Conservation (phyloP, 2,329 filamentous ascomycete genomes). For the Curvularia sp. region DNA sequence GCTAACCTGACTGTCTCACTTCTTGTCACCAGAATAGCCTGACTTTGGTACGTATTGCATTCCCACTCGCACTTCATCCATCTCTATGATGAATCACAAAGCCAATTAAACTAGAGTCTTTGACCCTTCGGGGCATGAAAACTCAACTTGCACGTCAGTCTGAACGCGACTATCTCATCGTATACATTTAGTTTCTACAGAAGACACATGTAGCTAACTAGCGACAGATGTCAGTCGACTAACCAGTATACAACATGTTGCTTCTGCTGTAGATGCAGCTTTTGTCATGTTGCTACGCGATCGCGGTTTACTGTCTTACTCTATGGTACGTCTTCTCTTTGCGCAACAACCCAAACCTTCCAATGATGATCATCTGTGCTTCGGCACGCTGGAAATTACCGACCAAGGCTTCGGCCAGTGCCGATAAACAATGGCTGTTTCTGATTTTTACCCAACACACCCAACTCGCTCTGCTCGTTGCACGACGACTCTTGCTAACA, state of each 20-base stretch:
- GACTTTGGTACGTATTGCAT: constrained; percentile 24
- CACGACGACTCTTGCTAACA: constrained; percentile 24
- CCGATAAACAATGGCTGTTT: constrained; percentile 53
- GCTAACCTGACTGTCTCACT: constrained; percentile 6
- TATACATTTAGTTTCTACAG: constrained; percentile 1
- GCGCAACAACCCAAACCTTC: constrained; percentile 10
- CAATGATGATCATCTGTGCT: constrained; percentile 52
- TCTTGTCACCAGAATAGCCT: constrained; percentile 5
- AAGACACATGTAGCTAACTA: constrained; percentile 24
- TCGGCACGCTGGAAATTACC: constrained; percentile 56
- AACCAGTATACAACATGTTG: background rate
- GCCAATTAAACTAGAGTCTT: constrained; percentile 57
- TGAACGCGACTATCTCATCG: constrained; percentile 38
- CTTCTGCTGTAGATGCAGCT: background rate
- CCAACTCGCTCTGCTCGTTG: constrained; percentile 14
- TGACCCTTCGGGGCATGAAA: constrained; percentile 54
- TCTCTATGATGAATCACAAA: constrained; percentile 52
- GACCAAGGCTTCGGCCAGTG: constrained; percentile 51
- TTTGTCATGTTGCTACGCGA: background rate
- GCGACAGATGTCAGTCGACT: constrained; percentile 1
- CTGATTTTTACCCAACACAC: constrained; percentile 38
- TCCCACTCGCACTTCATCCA: constrained; percentile 8
- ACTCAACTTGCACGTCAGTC: constrained; percentile 55
- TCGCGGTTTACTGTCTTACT: background rate
- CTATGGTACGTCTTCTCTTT: constrained; percentile 12